Evolutionary conservation across 2,329 filamentous ascomycete genomes (phyloP), one percentile per base, ranked within the genome.

Genomic region (Furcasterigmium sp.): DNA sequence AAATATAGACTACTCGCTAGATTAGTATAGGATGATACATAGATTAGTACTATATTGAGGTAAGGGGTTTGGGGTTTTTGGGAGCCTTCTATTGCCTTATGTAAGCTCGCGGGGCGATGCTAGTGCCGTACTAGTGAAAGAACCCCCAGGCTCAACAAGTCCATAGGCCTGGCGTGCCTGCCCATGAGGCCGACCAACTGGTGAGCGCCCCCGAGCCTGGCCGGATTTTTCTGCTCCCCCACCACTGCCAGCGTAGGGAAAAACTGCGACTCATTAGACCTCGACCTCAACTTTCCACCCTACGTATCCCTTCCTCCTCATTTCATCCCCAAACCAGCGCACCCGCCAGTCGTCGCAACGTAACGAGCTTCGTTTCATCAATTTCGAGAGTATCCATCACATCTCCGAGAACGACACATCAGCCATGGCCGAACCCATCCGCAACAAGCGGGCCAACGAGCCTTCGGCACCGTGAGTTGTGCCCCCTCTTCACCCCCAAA

Each of bases 361-460:
- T 17, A 26, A 26, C 23, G 7, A 26, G 25, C 50, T 51, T 18
- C n/a, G n/a, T n/a, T 26, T 7, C 23, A 26, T 26, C 23, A 26
- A 26, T 26, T 11, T 11, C 23, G 23, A 26, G 7, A 7, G 23
- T 11, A 10, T 35, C 32, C 32, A 35, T 35, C 32, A 8, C 32
- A 37, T 13, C 35, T 9, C 23, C 25, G 8, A 42, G 26, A n/a
- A 29, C 20, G 26, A 36, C 29, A 23, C 44, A 26, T 39, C 21
- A 40, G 43, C 56, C 56, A 80, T 82, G 76, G 76, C 77, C 57
- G 77, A 82, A 63, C 77, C 78, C 51, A 82, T 82, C 61, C 77
- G 76, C 67, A 79, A 78, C 65, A 80, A 80, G 66, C 75, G 78
- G 56, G 67, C 72, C 47, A 77, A 81, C 56, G 60, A 70, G 58